Base-by-base conservation (phyloP, 2,329 filamentous ascomycete genomes). In the Mycocentrospora acerina region DNA sequence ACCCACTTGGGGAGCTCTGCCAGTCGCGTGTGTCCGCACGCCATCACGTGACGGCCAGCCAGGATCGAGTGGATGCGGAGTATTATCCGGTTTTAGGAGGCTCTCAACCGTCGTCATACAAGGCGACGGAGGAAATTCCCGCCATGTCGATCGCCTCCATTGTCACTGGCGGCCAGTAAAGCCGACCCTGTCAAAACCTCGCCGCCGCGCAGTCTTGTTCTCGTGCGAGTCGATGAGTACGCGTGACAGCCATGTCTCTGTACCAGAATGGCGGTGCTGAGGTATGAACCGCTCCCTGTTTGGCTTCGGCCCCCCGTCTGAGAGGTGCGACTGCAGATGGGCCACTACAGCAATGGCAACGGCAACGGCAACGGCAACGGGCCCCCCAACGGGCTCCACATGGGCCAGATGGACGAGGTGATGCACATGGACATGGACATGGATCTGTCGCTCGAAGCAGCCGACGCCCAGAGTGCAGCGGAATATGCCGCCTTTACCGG, bases 341-440 rank as follows among this genome's bases (percentile, higher is more conserved):
- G 57, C 51, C 48, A 41, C 47, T 53, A 52, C 41, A 51, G 40
- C 59, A 68, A 31, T 51, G 60, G 16, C 40, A 44, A n/a, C 32
- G 28, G 11, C 32, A 26, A 13, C 32, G 18, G n/a, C 32, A 26
- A 16, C 32, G 28, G 24, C 24, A 16, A 28, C 34, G 37, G 19
- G 24, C 32, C 27, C 42, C 48, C 59, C 32, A 55, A 59, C 45
- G 48, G 51, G 13, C 51, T 73, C 42, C 62, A 71, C 57, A 65
- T 66, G 42, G 64, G 75, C 42, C 62, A 71, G 57, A 66, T 66
- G 42, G 64, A 75, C 54, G 68, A 72, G 47, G 68, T 71, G 55
- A 66, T 75, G 39, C 70, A 73, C n/a, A 49, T 57, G 43, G 43
- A 51, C 29, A 35, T 60, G 67, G 72, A 73, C 51, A 60, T 78